Evolutionary conservation across 352 stramenopile species (phyloP).

Genomic region (Phytophthora sp.): DNA sequence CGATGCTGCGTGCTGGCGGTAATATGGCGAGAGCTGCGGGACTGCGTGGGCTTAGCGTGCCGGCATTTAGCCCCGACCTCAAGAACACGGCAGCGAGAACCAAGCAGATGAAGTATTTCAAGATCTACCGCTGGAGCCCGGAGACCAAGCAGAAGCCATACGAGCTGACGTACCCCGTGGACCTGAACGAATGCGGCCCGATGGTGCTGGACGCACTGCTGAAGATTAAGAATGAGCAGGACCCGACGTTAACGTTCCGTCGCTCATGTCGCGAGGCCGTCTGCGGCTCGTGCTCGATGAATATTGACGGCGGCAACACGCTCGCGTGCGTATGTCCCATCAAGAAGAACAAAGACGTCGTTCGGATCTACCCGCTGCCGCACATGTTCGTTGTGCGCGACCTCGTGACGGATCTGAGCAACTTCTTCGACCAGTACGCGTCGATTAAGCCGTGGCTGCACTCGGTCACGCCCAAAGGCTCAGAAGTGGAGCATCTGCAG

Average conservation of each 20-base stretch:
- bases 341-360: conserved; percentile 92
- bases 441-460: conserved; percentile 99
- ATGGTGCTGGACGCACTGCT: conserved; percentile 99
- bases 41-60: not conserved
- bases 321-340: conserved; percentile 98
- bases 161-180: conserved; percentile 96
- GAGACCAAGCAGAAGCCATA: conserved; percentile 95
- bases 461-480: conserved; percentile 87
- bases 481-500: conserved; percentile 89
- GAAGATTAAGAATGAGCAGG: conserved; percentile 99
- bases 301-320: conserved; percentile 99
- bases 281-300: conserved; percentile 99
- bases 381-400: conserved; percentile 99
- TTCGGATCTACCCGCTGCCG: conserved; percentile 98
- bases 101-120: not conserved
- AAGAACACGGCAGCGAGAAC: not conserved
- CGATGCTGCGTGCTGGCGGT: conserved; percentile 4
- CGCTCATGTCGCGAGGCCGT: conserved; percentile 99
- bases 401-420: conserved; percentile 99
- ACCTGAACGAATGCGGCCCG: conserved; percentile 97
- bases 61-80: not conserved
- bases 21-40: not conserved
- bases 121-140: conserved; percentile 12
- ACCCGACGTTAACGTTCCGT: conserved; percentile 98
- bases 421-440: conserved; percentile 98